These are phyloP conservation scores for Trichosanthes truncata DNA, from an alignment of 306 rosid genomes.

Conservation along the genomic window DNA sequence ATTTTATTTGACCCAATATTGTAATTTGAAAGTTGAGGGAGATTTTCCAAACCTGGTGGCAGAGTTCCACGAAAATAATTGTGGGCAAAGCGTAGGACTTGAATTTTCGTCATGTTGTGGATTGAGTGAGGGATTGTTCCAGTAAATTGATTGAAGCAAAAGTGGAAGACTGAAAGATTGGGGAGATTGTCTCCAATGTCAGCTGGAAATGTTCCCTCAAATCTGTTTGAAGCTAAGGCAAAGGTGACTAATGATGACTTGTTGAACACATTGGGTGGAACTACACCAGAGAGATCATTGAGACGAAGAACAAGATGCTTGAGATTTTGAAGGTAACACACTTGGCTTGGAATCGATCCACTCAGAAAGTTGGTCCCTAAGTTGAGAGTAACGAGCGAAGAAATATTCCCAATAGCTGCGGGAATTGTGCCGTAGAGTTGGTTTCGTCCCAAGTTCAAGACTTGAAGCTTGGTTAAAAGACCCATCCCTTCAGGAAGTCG, in stretches of 20 bases:
- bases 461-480: slow-evolving; percentile 30
- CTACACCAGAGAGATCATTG: slow-evolving; percentile 44
- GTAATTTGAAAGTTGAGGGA: slow-evolving; percentile 39
- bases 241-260: slow-evolving; percentile 39
- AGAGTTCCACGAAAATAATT: slow-evolving; percentile 46
- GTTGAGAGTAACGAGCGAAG: slow-evolving; percentile 38
- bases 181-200: slow-evolving; percentile 46
- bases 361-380: slow-evolving; percentile 40
- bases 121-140: slow-evolving; percentile 60
- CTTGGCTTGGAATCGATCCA: slow-evolving; percentile 38
- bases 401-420: slow-evolving; percentile 35
- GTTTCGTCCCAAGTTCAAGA: slow-evolving; percentile 36
- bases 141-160: slow-evolving; percentile 46
- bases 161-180: slow-evolving; percentile 31
- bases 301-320: slow-evolving; percentile 36
- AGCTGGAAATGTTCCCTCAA: slow-evolving; percentile 52
- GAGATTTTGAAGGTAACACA: slow-evolving; percentile 36
- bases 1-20: slow-evolving; percentile 46
- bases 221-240: slow-evolving; percentile 40
- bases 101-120: slow-evolving; percentile 49
- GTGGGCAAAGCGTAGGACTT: slow-evolving; percentile 29
- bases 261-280: slow-evolving; percentile 41
- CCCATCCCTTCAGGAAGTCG: slow-evolving; percentile 30
- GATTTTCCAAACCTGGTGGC: slow-evolving; percentile 64
- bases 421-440: slow-evolving; percentile 35